Percentiles rank a stretch among this genome's conserved stretches.
phyloP scores from a whole-genome alignment of 495 filamentous ascomycete species.

The Peziza echinospora region DNA sequence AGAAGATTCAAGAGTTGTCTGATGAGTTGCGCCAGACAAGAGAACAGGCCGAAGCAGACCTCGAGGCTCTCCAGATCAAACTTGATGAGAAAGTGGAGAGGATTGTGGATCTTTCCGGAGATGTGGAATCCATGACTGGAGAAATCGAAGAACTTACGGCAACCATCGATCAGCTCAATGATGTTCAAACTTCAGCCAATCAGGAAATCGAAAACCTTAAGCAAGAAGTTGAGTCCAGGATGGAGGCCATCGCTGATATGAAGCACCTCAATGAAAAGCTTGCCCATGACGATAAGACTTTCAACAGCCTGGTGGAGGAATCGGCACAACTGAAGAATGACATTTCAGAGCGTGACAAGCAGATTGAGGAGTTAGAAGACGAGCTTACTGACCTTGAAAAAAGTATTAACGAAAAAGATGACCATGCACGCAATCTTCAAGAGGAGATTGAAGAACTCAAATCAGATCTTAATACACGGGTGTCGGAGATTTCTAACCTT shows the following conservation, averaged over 20 bases:
- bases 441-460: conserved; percentile 1
- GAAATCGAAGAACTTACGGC: not conserved
- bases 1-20: not conserved
- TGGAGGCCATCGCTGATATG: conserved; percentile 3
- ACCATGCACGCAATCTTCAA: not conserved
- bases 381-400: not conserved
- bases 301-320: conserved; percentile 4
- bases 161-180: not conserved
- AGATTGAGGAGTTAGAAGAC: not conserved
- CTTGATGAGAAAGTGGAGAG: conserved; percentile 16
- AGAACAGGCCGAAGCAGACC: not conserved
- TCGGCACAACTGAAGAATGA: conserved; percentile 2
- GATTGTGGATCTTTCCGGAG: conserved; percentile 13
- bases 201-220: not conserved
- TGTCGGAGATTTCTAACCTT: not conserved
- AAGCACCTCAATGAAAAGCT: conserved; percentile 2
- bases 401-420: not conserved
- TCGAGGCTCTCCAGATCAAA: not conserved
- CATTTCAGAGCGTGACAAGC: not conserved
- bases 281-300: conserved; percentile 4
- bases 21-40: not conserved
- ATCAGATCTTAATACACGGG: conserved; percentile 1
- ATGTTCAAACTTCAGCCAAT: not conserved
- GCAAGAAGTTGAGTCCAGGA: not conserved
- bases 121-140: conserved; percentile 1